Base-by-base conservation (phyloP, 225 moss, liverwort and hornwort genomes). In the Marchantia paleacea region DNA sequence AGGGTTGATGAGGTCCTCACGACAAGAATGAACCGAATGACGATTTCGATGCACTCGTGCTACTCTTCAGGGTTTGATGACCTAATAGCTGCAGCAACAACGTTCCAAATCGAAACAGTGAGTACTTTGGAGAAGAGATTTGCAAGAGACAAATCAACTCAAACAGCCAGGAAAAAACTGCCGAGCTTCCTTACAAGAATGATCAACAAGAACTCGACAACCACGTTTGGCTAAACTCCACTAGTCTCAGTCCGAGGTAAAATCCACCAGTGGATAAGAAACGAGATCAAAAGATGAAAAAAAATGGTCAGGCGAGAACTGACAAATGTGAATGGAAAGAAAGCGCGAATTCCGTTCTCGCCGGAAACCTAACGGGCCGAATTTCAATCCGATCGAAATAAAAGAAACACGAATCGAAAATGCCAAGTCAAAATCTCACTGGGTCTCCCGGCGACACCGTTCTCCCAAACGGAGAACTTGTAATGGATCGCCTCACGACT, bases 401-500 rank as follows among this genome's bases (percentile, higher is more conserved):
- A 52, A 12, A 1, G 25, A 24, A 52, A 73, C 52, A 51, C 29
- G 19, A 22, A 55, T 0, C 15, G 26, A 29, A 26, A 62, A 47
- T 39, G 39, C 39, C 5, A 62, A 47, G 16, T n/a, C 7, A 48
- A 77, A 12, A 50, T 66, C 84, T 13, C 57, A 88, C 87, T 64
- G 11, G 85, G 30, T 69, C 85, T 83, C 73, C 89, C 84, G 8
- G 87, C 85, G 58, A 82, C 84, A 49, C 92, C 96, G 30, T 91
- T 80, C 4, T 8, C 26, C 85, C 85, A 90, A 26, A 7, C 5
- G 15, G 29, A 1, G n/a, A 30, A n/a, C 77, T 92, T 96, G 88
- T 83, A 96, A 63, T 96, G 96, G 83, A 94, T 89, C 80, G 76
- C 76, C 87, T 96, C 91, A 4, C 94, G 91, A 20, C 7, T 82